Base-by-base conservation (phyloP, 495 filamentous ascomycete species). In the Hyaloscypha bicolor region DNA sequence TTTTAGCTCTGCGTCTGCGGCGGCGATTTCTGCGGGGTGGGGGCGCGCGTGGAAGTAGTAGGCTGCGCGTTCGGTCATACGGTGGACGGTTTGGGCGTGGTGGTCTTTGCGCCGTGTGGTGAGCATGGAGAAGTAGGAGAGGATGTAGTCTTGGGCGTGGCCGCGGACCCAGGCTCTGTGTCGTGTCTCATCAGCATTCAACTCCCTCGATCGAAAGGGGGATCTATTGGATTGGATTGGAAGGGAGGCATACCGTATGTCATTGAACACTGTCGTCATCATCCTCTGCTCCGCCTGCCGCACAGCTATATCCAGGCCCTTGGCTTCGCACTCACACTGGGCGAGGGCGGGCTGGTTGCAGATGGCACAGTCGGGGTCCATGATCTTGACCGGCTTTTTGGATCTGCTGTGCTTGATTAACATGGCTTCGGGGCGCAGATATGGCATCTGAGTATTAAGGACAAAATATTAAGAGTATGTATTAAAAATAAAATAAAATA, bases 291-390 rank as follows among this genome's bases (percentile, higher is more conserved):
- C 88, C 39, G 88, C 87, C 73, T 91, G 87, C 70, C 85, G 79
- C 59, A 91, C 81, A 39, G 88, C 88, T 60, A 86, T 80, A 75
- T 88, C 83, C 53, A 91, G 82, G 33, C 87, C 86, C 67, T 89
- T 88, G 52, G 85, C 83, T 79, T 91, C 88, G 78, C 88, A 90
- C 66, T 88, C 88, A 78, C 88, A 91, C 69, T 83, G 81, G 69
- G 82, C 77, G 42, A 83, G 78, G 53, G 87, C 85, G 59, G 88
- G 87, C 71, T 83, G 82, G 76, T 85, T 83, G 76, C 88, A 91
- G 63, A 91, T 89, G 55, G 88, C 88, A 78, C 88, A 91, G 78
- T 90, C 88, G 48, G 88, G 88, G 66, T 88, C 87, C 85, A 88
- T 70, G 42, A 60, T 70, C 33, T 66, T 65, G 53, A 62, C 42